phyloP scores from a whole-genome alignment of 1,139 yeast genomes.

The Scheffersomyces illinoinensis region DNA sequence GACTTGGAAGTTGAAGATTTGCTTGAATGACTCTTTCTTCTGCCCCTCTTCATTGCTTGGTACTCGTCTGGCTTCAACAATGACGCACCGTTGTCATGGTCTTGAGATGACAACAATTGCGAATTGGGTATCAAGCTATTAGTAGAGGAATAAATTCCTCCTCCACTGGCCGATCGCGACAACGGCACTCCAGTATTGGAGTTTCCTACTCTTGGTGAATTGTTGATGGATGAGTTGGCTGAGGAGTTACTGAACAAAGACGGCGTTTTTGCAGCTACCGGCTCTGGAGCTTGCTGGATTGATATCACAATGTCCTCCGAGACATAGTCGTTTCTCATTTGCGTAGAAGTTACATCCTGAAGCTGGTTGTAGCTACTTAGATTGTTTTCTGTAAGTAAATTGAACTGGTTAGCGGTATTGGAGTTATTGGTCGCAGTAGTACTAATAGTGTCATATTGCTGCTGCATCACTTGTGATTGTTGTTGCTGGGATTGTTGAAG shows the following conservation, averaged over 20 bases:
- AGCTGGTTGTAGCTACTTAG: slow-evolving; percentile 18
- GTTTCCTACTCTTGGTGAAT: slow-evolving; percentile 16
- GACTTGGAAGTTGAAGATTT: slow-evolving; percentile 12
- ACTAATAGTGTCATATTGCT: slow-evolving; percentile 1
- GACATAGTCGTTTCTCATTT: slow-evolving; percentile 11
- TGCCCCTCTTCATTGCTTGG: slow-evolving; percentile 32
- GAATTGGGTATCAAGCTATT: slow-evolving; percentile 18
- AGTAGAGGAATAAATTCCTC: background rate
- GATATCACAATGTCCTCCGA: slow-evolving; percentile 25
- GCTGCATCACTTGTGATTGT: slow-evolving; percentile 3
- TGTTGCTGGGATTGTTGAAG: slow-evolving; percentile 7
- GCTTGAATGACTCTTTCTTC: slow-evolving; percentile 30
- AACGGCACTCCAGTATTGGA: background rate
- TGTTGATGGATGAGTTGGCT: slow-evolving; percentile 30
- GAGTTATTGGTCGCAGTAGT: background rate
- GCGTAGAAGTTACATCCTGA: slow-evolving; percentile 10
- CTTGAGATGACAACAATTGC: slow-evolving; percentile 13
- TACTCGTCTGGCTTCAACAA: slow-evolving; percentile 39
- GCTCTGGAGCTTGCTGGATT: slow-evolving; percentile 37
- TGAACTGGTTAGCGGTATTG: background rate
- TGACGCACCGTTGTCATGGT: slow-evolving; percentile 13
- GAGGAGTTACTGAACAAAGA: slow-evolving; percentile 46
- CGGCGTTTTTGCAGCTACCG: slow-evolving; percentile 40
- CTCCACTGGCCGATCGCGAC: slow-evolving; percentile 1
- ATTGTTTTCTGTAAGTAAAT: slow-evolving; percentile 31